phyloP scores from a whole-genome alignment of 1,139 yeast species.

The Hyphopichia burtonii region DNA sequence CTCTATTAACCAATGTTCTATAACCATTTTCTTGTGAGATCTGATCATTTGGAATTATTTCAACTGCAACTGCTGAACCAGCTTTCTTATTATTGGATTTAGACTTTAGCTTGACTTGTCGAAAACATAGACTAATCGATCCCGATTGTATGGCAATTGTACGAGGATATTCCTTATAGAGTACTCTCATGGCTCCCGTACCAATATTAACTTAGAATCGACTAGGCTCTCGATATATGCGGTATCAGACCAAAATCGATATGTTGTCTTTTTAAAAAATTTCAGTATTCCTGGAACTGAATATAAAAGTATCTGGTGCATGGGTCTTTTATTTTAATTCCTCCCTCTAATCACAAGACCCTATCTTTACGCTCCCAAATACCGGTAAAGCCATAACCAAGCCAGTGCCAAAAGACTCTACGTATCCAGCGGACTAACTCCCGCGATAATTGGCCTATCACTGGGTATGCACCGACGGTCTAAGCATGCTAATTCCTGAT shows the following conservation, averaged over 20 bases:
- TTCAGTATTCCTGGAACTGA: neutral
- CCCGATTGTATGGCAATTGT: conserved; percentile 53
- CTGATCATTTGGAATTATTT: conserved; percentile 42
- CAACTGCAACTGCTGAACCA: conserved; percentile 51
- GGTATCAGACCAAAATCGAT: neutral
- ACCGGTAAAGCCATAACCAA: too few relatives aligned
- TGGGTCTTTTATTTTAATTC: neutral
- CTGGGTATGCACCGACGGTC: too few relatives aligned
- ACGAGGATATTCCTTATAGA: conserved; percentile 50
- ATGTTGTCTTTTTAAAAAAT: neutral
- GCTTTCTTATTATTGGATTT: conserved; percentile 8
- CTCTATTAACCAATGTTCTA: conserved; percentile 51
- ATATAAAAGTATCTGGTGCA: neutral
- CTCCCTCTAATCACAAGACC: too few relatives aligned
- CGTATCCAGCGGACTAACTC: too few relatives aligned
- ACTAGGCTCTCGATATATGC: neutral
- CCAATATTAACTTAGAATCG: neutral
- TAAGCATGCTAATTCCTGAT: too few relatives aligned
- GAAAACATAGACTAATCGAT: conserved; percentile 50
- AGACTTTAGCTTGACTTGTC: conserved; percentile 20
- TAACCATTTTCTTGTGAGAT: conserved; percentile 43
- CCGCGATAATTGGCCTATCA: too few relatives aligned
- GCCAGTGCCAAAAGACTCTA: too few relatives aligned
- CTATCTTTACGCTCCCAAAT: too few relatives aligned
- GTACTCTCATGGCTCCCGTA: conserved; percentile 41